phyloP scores from a whole-genome alignment of 2,329 filamentous ascomycete genomes.

The Diaporthe sp. region DNA sequence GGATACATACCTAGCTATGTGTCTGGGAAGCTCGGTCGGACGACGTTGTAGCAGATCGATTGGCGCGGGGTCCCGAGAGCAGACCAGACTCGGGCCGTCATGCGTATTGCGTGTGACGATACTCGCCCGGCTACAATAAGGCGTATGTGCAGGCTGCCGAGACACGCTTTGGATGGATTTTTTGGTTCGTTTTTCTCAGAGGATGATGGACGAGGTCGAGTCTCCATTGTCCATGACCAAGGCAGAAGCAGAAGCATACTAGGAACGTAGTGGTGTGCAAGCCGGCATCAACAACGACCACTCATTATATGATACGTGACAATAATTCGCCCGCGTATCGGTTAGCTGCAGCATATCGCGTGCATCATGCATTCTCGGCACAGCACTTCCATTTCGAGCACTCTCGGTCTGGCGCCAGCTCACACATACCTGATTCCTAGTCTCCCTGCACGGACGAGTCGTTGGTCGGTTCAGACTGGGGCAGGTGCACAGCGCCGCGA shows the following conservation, averaged over 20 bases:
- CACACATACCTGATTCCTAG: neutral
- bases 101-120: slow-evolving; percentile 6
- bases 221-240: neutral
- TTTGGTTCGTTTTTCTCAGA: neutral
- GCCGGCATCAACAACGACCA: neutral
- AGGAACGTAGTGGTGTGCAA: neutral
- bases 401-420: neutral
- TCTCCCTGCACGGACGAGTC: too few species aligned
- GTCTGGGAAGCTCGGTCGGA: neutral
- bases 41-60: slow-evolving; percentile 5
- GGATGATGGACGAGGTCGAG: neutral
- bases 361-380: neutral
- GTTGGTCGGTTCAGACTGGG: neutral
- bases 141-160: slow-evolving; percentile 11
- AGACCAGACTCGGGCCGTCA: slow-evolving; percentile 1
- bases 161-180: neutral
- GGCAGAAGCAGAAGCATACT: neutral
- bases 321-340: neutral
- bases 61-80: neutral
- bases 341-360: neutral
- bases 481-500: too few species aligned
- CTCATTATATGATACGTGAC: neutral
- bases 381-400: neutral
- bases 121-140: neutral
- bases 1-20: neutral